Conservation (phyloP, 257 asterid species). For the Anisodus tanguticus region DNA sequence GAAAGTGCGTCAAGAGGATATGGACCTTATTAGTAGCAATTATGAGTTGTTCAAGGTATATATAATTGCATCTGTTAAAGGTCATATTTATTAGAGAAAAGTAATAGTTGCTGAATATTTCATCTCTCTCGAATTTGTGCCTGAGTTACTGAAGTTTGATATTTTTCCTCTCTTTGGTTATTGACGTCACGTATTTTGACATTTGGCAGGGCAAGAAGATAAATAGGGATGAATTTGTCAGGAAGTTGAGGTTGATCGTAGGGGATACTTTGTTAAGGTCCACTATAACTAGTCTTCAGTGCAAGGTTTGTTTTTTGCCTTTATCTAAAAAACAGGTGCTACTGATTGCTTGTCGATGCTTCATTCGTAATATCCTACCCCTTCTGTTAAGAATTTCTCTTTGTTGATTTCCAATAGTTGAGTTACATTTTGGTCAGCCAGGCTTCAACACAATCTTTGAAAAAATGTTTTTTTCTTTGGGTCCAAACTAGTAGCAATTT, state of each 20-base stretch:
- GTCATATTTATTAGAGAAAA: background rate
- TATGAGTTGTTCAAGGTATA: slow-evolving; percentile 68
- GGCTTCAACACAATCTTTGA: background rate
- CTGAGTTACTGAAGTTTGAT: slow-evolving; percentile 7
- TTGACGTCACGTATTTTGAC: background rate
- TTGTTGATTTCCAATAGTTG: background rate
- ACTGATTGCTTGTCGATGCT: background rate
- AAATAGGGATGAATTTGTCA: slow-evolving; percentile 65
- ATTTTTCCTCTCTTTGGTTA: slow-evolving; percentile 21
- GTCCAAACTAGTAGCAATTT: background rate
- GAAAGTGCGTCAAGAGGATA: slow-evolving; percentile 55
- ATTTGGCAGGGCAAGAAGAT: slow-evolving; percentile 61
- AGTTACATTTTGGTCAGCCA: background rate
- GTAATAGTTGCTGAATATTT: slow-evolving; percentile 22
- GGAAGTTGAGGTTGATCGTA: slow-evolving; percentile 66
- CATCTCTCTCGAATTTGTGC: background rate
- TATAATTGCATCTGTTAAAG: background rate
- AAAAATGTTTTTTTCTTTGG: background rate
- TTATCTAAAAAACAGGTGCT: background rate
- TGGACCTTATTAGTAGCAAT: slow-evolving; percentile 57
- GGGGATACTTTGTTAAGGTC: slow-evolving; percentile 75
- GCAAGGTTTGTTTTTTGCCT: slow-evolving; percentile 50
- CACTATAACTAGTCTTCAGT: slow-evolving; percentile 63
- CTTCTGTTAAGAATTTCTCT: background rate
- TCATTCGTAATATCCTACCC: background rate